Evolutionary conservation across 306 rosid species (phyloP).

Genomic region (Bauhinia variegata): DNA sequence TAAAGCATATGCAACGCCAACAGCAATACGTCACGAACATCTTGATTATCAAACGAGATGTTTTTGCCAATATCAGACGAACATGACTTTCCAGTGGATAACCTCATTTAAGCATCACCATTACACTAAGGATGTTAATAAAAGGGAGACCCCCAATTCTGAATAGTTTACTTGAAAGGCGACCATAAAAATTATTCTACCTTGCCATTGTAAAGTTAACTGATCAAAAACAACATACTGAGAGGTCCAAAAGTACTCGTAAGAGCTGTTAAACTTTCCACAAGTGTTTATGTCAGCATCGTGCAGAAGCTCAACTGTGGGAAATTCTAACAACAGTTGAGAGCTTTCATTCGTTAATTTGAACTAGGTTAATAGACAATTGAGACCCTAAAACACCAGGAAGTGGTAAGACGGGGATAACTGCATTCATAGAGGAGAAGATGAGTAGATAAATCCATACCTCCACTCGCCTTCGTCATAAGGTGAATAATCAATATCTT

Average conservation of each 20-base stretch:
- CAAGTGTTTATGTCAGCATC: background rate
- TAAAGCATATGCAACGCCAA: background rate
- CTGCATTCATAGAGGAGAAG: background rate
- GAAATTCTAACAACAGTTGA: background rate
- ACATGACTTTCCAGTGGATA: background rate
- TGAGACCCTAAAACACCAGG: constrained; percentile 13
- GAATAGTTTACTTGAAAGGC: background rate
- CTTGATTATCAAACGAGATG: background rate
- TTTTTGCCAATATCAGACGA: background rate
- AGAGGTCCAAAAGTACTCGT: background rate
- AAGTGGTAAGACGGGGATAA: background rate
- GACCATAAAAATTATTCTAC: background rate
- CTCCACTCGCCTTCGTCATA: constrained; percentile 99
- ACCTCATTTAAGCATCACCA: background rate
- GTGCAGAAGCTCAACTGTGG: background rate
- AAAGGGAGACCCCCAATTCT: no score
- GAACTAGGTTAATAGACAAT: background rate
- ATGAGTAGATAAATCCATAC: constrained; percentile 38
- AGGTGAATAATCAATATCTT: constrained; percentile 94
- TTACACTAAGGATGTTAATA: background rate
- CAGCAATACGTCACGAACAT: background rate
- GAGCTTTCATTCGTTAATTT: constrained; percentile 4
- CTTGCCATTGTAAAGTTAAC: background rate
- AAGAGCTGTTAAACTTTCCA: background rate
- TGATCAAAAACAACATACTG: background rate